A percentile compares a stretch with the other conserved stretches of the same genome.
phyloP scores from a whole-genome alignment of 108 stramenopile genomes.

The Mayamaea pseudoterrestris region DNA sequence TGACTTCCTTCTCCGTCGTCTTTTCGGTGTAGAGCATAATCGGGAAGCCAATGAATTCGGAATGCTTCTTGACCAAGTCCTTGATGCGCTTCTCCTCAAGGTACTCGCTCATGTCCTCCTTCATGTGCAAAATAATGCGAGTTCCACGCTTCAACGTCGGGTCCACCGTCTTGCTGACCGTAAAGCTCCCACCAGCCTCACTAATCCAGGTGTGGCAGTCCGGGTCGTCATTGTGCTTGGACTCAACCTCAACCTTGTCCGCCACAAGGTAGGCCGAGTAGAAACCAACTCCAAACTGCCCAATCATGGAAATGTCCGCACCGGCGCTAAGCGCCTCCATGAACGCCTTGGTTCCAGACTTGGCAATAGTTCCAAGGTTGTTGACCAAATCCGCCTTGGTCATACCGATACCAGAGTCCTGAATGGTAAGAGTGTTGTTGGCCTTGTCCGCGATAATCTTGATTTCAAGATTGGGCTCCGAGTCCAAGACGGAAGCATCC shows the following conservation, averaged over 20 bases:
- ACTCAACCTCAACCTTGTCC: constrained; percentile 94
- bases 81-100: constrained; percentile 96
- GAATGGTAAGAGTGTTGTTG: constrained; percentile 98
- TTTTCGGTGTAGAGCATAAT: constrained; percentile 99
- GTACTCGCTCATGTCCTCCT: constrained; percentile 99
- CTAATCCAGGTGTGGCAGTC: constrained; percentile 90
- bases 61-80: constrained; percentile 99
- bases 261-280: constrained; percentile 99
- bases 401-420: constrained; percentile 99
- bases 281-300: constrained; percentile 99
- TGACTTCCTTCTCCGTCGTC: constrained; percentile 99
- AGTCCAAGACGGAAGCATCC: constrained; percentile 88
- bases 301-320: constrained; percentile 99
- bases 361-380: constrained; percentile 99
- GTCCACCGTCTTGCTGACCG: constrained; percentile 69
- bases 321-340: constrained; percentile 99
- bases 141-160: constrained; percentile 90
- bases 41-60: constrained; percentile 99
- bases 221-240: constrained; percentile 96
- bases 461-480: constrained; percentile 94
- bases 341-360: constrained; percentile 99
- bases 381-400: constrained; percentile 99
- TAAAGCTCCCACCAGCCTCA: constrained; percentile 98
- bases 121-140: constrained; percentile 95
- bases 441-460: constrained; percentile 98